These are phyloP conservation scores for Pugionium cornutum DNA, from an alignment of 345 rosid species.

Conservation along the genomic window DNA sequence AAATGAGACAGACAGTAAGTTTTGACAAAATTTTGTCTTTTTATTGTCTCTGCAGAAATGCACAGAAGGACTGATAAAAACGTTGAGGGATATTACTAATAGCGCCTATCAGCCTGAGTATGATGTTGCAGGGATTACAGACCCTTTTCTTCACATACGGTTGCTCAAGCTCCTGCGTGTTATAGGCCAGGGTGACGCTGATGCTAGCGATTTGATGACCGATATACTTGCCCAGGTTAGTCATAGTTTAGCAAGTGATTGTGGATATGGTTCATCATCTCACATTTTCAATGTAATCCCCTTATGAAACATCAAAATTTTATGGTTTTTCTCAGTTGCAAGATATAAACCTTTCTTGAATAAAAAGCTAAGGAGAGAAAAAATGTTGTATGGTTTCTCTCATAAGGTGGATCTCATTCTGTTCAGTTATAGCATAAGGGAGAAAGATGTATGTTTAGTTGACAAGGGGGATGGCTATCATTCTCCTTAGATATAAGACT, in stretches of 20 bases:
- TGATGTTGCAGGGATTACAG: conserved; percentile 96
- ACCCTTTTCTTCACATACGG: conserved; percentile 97
- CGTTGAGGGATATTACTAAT: conserved; percentile 80
- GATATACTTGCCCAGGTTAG: conserved; percentile 98
- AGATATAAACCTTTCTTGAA: background rate
- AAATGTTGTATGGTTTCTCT: conserved; percentile 1
- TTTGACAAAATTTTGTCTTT: conserved; percentile 14
- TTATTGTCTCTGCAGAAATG: conserved; percentile 63
- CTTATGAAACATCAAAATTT: background rate
- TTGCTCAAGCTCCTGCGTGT: conserved; percentile 84
- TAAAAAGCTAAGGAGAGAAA: background rate
- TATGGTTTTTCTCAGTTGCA: conserved; percentile 1
- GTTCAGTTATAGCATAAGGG: conserved; percentile 15
- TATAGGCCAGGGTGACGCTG: conserved; percentile 94
- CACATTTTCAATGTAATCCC: background rate
- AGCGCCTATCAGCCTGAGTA: conserved; percentile 97
- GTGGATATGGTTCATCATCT: conserved; percentile 12
- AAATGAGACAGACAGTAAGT: conserved; percentile 13
- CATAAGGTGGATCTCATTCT: conserved; percentile 16
- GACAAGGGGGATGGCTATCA: conserved; percentile 17
- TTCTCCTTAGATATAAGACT: conserved; percentile 22
- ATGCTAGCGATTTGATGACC: conserved; percentile 94
- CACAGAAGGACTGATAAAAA: conserved; percentile 83
- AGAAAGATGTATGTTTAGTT: conserved; percentile 3
- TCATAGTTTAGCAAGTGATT: conserved; percentile 20